Percentiles rank a stretch among this genome's conserved stretches.
These are phyloP conservation scores for Xylaria nigripes DNA, from an alignment of 495 filamentous ascomycete genomes.

Conservation along the genomic window DNA sequence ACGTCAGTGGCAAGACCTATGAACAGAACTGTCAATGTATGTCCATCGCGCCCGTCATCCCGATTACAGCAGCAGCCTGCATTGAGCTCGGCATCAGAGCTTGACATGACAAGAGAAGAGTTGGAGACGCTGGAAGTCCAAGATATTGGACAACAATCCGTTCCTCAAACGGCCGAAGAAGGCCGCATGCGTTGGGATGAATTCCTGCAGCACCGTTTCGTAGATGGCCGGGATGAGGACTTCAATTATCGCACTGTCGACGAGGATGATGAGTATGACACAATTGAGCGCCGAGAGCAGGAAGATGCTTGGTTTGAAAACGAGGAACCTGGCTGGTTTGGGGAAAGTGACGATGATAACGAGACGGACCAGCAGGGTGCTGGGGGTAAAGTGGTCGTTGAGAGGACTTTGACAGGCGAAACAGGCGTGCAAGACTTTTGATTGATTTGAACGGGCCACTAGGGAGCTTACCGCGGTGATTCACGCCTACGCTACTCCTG, in stretches of 20 bases:
- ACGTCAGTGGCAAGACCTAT: not conserved
- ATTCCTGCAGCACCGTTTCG: constrained; percentile 61
- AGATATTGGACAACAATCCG: constrained; percentile 49
- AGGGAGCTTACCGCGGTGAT: not conserved
- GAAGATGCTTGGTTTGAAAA: constrained; percentile 69
- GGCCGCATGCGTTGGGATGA: constrained; percentile 57
- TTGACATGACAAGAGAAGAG: constrained; percentile 29
- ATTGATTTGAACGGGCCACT: constrained; percentile 9
- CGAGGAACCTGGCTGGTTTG: constrained; percentile 61
- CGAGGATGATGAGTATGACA: constrained; percentile 60
- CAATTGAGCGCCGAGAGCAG: constrained; percentile 48
- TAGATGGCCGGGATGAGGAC: constrained; percentile 62
- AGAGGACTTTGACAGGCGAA: constrained; percentile 48
- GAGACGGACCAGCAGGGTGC: constrained; percentile 48
- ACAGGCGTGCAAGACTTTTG: constrained; percentile 79
- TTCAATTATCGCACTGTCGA: constrained; percentile 69
- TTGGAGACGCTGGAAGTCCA: constrained; percentile 5
- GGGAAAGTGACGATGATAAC: constrained; percentile 38
- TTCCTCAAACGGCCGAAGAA: constrained; percentile 54
- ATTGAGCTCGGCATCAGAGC: constrained; percentile 40
- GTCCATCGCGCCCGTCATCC: not conserved
- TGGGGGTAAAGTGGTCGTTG: constrained; percentile 29
- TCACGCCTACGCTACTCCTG: not conserved
- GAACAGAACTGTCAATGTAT: not conserved
- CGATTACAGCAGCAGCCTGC: constrained; percentile 20